Percentiles rank a stretch among this genome's conserved stretches.
phyloP scores from a whole-genome alignment of 2,329 filamentous ascomycete species.

The Chaetomiaceae sp. region DNA sequence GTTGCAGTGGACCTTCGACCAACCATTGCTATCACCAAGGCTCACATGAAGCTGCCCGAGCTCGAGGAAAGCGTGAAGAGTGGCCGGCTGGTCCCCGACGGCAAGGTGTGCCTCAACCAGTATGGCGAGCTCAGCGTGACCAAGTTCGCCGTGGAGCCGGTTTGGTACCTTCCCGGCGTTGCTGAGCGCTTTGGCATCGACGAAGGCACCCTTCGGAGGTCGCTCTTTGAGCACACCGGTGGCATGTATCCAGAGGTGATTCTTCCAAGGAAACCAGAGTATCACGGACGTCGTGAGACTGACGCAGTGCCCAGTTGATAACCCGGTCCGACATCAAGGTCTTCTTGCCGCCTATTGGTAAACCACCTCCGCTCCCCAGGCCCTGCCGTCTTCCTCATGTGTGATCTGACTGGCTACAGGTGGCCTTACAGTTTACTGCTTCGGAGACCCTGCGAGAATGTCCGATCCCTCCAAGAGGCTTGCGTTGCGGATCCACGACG shows the following conservation, averaged over 20 bases:
- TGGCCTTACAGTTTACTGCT: constrained; percentile 93
- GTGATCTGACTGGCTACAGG: constrained; percentile 39
- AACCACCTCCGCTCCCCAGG: constrained; percentile 14
- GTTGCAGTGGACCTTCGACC: constrained; percentile 71
- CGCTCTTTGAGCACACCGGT: constrained; percentile 91
- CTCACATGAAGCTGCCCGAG: constrained; percentile 95
- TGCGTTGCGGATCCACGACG: constrained; percentile 74
- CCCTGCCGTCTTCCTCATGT: neutral
- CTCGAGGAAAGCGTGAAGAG: constrained; percentile 80
- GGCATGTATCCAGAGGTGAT: constrained; percentile 84
- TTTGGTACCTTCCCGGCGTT: constrained; percentile 82
- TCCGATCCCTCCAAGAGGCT: constrained; percentile 76
- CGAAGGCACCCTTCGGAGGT: constrained; percentile 78
- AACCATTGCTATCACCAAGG: constrained; percentile 86
- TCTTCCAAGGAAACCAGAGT: neutral
- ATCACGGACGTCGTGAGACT: constrained; percentile 11
- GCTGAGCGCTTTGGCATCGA: constrained; percentile 94
- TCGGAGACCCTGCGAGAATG: constrained; percentile 92
- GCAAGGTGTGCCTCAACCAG: constrained; percentile 85
- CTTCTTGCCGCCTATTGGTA: constrained; percentile 88
- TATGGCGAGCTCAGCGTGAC: constrained; percentile 85
- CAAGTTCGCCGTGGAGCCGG: constrained; percentile 94
- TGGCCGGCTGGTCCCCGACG: constrained; percentile 74
- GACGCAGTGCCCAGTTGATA: constrained; percentile 56
- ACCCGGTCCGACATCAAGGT: constrained; percentile 92